phyloP scores from a whole-genome alignment of 164 flowering plant species.

The Brasenia schreberi region DNA sequence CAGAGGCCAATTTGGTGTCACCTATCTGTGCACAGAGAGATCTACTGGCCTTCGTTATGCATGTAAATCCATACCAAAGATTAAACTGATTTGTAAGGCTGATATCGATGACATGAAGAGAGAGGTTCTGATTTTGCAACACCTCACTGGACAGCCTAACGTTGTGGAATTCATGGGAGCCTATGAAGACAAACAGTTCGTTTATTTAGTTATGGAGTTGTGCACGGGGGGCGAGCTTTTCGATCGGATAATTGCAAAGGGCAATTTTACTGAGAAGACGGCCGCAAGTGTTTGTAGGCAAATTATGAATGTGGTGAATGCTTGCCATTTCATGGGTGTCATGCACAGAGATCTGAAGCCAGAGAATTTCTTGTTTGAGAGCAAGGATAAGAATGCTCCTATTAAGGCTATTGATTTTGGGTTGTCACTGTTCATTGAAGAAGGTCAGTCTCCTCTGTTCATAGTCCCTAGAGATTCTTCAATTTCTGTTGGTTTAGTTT shows the following conservation, averaged over 20 bases:
- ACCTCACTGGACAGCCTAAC: slow-evolving; percentile 42
- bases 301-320: slow-evolving; percentile 45
- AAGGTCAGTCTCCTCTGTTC: slow-evolving; percentile 18
- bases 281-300: slow-evolving; percentile 44
- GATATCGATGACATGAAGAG: slow-evolving; percentile 53
- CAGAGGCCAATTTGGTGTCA: slow-evolving; percentile 37
- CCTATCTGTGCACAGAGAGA: slow-evolving; percentile 33
- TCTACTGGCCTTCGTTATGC: slow-evolving; percentile 33
- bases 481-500: no score
- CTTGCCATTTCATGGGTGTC: slow-evolving; percentile 53
- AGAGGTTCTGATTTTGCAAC: slow-evolving; percentile 62
- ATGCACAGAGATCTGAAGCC: slow-evolving; percentile 56
- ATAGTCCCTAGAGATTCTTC: neutral
- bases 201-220: slow-evolving; percentile 44
- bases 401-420: slow-evolving; percentile 51
- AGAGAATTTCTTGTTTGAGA: slow-evolving; percentile 45
- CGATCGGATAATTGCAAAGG: slow-evolving; percentile 45
- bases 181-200: slow-evolving; percentile 36
- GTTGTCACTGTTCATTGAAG: slow-evolving; percentile 48
- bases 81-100: slow-evolving; percentile 34
- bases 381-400: slow-evolving; percentile 41
- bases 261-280: slow-evolving; percentile 44
- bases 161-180: slow-evolving; percentile 45
- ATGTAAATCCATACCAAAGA: slow-evolving; percentile 43
- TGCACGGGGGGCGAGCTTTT: slow-evolving; percentile 55